Evolutionary conservation across 2,329 filamentous ascomycete species (phyloP).

Genomic region (Neopestalotiopsis rosae): DNA sequence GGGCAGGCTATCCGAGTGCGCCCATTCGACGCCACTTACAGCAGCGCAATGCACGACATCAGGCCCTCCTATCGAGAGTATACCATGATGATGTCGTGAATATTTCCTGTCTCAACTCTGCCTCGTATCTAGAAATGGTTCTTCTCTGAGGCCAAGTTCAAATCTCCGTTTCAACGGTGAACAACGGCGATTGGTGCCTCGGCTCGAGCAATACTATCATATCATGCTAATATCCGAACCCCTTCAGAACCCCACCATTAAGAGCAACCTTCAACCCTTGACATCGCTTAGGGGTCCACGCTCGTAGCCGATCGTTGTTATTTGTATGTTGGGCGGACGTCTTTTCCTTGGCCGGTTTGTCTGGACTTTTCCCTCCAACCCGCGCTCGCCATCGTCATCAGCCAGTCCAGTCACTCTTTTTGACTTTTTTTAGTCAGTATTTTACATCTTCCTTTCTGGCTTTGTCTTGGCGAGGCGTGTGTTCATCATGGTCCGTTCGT

Average conservation of each 20-base stretch:
- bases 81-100: no score
- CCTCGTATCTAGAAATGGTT: neutral
- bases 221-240: conserved; percentile 1
- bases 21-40: no score
- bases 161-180: neutral
- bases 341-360: neutral
- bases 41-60: no score
- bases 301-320: neutral
- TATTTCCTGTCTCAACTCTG: no score
- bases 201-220: neutral
- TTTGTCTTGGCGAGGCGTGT: neutral
- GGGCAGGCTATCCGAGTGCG: no score
- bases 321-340: neutral
- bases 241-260: neutral
- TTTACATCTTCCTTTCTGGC: conserved; percentile 4
- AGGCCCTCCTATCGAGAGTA: no score
- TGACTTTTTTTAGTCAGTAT: neutral
- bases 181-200: neutral
- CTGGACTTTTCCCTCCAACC: neutral
- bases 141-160: neutral
- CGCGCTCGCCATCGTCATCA: neutral
- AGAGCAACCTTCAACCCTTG: neutral
- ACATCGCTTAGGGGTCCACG: neutral
- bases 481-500: conserved; percentile 12
- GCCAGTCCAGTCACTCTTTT: conserved; percentile 5